Evolutionary conservation across 2,329 filamentous ascomycete species (phyloP).

Genomic region (Hypoxylon sp.): DNA sequence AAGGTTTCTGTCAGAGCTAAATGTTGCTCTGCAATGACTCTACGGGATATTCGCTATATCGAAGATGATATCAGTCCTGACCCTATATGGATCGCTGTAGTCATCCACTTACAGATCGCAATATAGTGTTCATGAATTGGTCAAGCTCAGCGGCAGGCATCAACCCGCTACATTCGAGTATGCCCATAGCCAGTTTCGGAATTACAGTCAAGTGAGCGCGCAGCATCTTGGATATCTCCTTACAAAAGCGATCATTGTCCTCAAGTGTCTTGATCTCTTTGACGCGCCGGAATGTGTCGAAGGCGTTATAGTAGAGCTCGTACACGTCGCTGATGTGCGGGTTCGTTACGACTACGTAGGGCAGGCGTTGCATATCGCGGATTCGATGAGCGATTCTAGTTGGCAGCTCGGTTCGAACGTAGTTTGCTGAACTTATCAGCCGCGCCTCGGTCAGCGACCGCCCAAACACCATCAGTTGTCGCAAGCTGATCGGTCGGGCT

Average conservation of each 20-base stretch:
- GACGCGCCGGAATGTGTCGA: constrained; percentile 88
- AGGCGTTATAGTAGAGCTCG: constrained; percentile 96
- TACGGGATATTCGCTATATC: constrained; percentile 85
- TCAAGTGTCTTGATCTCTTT: constrained; percentile 87
- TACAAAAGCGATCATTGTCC: constrained; percentile 91
- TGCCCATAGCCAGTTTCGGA: constrained; percentile 93
- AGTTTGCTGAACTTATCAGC: constrained; percentile 94
- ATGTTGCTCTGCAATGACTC: constrained; percentile 98
- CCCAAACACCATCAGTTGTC: constrained; percentile 97
- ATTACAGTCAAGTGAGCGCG: constrained; percentile 94
- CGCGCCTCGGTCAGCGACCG: constrained; percentile 91
- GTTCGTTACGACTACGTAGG: constrained; percentile 97
- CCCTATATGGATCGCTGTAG: not conserved
- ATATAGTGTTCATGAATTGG: constrained; percentile 93
- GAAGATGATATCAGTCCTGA: constrained; percentile 1
- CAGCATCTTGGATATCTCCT: constrained; percentile 82
- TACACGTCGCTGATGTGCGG: constrained; percentile 94
- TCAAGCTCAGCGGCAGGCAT: constrained; percentile 88
- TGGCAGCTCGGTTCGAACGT: constrained; percentile 94
- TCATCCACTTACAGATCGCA: constrained; percentile 80
- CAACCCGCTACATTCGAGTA: constrained; percentile 88
- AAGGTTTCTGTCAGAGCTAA: constrained; percentile 95
- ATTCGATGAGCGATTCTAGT: constrained; percentile 92
- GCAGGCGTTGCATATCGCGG: constrained; percentile 96
- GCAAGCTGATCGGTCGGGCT: constrained; percentile 93